phyloP scores from a whole-genome alignment of 73 alveolate species.

The Breviolum minutum region DNA sequence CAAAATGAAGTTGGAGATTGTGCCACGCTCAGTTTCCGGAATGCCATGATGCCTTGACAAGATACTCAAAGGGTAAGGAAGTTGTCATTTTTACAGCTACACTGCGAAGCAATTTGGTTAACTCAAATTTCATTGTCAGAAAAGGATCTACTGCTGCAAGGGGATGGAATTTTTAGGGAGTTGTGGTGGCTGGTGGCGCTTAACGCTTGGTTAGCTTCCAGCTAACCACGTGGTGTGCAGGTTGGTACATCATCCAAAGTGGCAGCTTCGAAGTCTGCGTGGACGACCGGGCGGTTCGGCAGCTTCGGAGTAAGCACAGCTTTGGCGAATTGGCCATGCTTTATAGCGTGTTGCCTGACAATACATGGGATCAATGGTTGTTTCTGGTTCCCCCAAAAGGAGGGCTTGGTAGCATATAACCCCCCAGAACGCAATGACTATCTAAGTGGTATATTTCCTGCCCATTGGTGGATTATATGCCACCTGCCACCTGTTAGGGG shows the following conservation, averaged over 20 bases:
- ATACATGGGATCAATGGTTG: too few relatives aligned
- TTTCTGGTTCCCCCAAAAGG: too few relatives aligned
- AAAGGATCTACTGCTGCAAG: too few relatives aligned
- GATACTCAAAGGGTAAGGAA: background rate
- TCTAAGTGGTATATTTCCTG: too few relatives aligned
- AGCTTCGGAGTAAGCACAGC: constrained; percentile 85
- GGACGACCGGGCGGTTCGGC: constrained; percentile 63
- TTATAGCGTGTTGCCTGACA: constrained; percentile 61
- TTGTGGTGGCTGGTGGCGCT: background rate
- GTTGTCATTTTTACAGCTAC: background rate
- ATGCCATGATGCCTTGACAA: background rate
- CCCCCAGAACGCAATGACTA: too few relatives aligned
- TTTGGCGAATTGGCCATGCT: constrained; percentile 91
- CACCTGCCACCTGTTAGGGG: too few relatives aligned
- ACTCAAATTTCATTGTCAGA: too few relatives aligned
- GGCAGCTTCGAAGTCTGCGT: constrained; percentile 71
- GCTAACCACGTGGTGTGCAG: background rate
- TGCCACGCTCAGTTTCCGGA: background rate
- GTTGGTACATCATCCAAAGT: constrained; percentile 91
- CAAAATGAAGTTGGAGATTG: constrained; percentile 82
- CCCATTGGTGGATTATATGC: too few relatives aligned
- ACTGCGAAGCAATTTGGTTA: background rate
- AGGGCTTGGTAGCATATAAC: too few relatives aligned
- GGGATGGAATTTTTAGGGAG: too few relatives aligned
- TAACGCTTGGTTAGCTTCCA: too few relatives aligned